A percentile compares a stretch with the other conserved stretches of the same genome.
Evolutionary conservation across 805 yeast species (phyloP).

Genomic region (Starmera quercuum): DNA sequence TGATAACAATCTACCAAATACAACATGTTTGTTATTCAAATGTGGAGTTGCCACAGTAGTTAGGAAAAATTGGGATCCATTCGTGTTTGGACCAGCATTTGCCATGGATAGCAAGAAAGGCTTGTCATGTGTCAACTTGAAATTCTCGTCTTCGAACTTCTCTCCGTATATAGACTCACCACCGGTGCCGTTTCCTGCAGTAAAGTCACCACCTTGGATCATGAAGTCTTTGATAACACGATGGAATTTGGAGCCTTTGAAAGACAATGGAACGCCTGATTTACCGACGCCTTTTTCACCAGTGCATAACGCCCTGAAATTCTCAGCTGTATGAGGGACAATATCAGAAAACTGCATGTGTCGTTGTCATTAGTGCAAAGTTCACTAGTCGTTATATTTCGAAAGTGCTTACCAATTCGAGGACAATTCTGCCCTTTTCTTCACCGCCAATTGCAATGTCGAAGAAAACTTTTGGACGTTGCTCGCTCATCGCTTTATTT

Average conservation of each 20-base stretch:
- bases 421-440: constrained; percentile 66
- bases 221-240: constrained; percentile 83
- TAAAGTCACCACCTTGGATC: constrained; percentile 95
- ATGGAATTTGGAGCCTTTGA: constrained; percentile 87
- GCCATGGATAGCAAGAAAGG: constrained; percentile 96
- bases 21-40: constrained; percentile 92
- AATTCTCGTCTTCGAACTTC: constrained; percentile 87
- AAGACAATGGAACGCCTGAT: constrained; percentile 59
- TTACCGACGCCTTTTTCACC: constrained; percentile 72
- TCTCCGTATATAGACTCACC: constrained; percentile 82
- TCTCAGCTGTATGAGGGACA: constrained; percentile 85
- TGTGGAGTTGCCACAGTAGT: constrained; percentile 93
- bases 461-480: constrained; percentile 55
- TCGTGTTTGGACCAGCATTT: constrained; percentile 91
- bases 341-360: constrained; percentile 39
- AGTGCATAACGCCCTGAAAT: constrained; percentile 81
- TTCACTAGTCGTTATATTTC: neutral
- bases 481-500: neutral
- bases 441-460: constrained; percentile 71
- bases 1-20: constrained; percentile 79
- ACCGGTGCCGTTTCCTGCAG: constrained; percentile 66
- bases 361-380: constrained; percentile 1
- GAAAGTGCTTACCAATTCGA: constrained; percentile 60
- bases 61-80: constrained; percentile 92
- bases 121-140: constrained; percentile 62